phyloP scores from a whole-genome alignment of 805 yeast species.

The Yamadazyma paraphyllophila region DNA sequence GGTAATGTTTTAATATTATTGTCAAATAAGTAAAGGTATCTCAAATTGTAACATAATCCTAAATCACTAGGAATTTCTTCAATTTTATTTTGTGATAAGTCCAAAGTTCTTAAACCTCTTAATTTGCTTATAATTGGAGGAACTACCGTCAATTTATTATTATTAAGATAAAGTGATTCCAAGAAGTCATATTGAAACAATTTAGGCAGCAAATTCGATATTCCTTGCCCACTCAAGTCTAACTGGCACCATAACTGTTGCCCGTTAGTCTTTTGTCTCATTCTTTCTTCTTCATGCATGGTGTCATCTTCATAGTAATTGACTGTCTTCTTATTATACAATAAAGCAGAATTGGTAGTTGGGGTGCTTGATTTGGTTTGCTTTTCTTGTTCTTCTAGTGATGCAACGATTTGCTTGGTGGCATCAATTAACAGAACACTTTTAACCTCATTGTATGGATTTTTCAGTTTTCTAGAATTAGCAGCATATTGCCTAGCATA shows the following conservation, averaged over 20 bases:
- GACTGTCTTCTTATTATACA: slow-evolving; percentile 41
- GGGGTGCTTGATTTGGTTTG: slow-evolving; percentile 28
- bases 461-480: slow-evolving; percentile 50
- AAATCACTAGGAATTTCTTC: slow-evolving; percentile 76
- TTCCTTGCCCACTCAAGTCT: slow-evolving; percentile 88
- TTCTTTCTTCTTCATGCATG: slow-evolving; percentile 55
- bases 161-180: slow-evolving; percentile 82
- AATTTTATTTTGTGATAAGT: slow-evolving; percentile 75
- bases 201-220: slow-evolving; percentile 65
- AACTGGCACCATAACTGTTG: slow-evolving; percentile 92
- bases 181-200: slow-evolving; percentile 80
- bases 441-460: slow-evolving; percentile 36
- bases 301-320: slow-evolving; percentile 53
- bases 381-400: slow-evolving; percentile 44
- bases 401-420: slow-evolving; percentile 35
- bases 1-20: slow-evolving; percentile 78
- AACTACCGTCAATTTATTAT: slow-evolving; percentile 67
- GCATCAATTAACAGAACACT: slow-evolving; percentile 41
- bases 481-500: slow-evolving; percentile 84
- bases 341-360: slow-evolving; percentile 36
- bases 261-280: slow-evolving; percentile 56
- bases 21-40: slow-evolving; percentile 84
- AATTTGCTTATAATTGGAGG: slow-evolving; percentile 71
- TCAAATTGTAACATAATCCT: slow-evolving; percentile 76
- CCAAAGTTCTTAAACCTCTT: slow-evolving; percentile 75